Percentiles rank a stretch among this genome's conserved stretches.
These are phyloP conservation scores for Ustilago crameri DNA, from an alignment of 1,284 basidiomycete genomes.

Conservation along the genomic window DNA sequence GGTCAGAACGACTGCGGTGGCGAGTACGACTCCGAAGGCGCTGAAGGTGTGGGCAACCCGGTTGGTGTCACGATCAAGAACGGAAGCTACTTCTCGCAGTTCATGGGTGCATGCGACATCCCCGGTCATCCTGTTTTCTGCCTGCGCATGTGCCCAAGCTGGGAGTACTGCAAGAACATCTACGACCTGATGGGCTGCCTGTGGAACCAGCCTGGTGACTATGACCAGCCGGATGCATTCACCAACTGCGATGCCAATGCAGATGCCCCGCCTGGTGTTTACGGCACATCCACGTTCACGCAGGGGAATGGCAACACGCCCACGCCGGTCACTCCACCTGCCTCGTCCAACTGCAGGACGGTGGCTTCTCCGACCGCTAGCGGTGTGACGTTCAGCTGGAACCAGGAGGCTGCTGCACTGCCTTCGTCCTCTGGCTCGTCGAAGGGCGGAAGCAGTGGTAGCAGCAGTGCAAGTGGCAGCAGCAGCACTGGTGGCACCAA, in stretches of 20 bases:
- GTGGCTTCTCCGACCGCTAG: constrained; percentile 47
- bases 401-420: constrained; percentile 34
- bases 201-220: constrained; percentile 53
- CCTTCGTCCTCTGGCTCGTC: constrained; percentile 8
- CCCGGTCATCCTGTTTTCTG: constrained; percentile 56
- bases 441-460: not conserved
- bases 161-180: constrained; percentile 56
- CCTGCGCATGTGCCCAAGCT: constrained; percentile 55
- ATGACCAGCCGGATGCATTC: constrained; percentile 52
- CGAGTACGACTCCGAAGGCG: constrained; percentile 48
- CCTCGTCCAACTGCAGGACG: constrained; percentile 53
- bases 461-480: not conserved
- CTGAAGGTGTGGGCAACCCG: constrained; percentile 59
- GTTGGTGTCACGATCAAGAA: constrained; percentile 54
- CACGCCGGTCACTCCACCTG: constrained; percentile 44
- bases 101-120: constrained; percentile 62
- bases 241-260: constrained; percentile 58
- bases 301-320: constrained; percentile 58
- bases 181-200: constrained; percentile 62
- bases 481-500: constrained; percentile 9
- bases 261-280: constrained; percentile 55
- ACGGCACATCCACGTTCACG: constrained; percentile 56
- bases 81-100: constrained; percentile 56
- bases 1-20: constrained; percentile 58
- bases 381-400: constrained; percentile 63